Conservation (phyloP, 306 rosid species). For the Cucumis hystrix region DNA sequence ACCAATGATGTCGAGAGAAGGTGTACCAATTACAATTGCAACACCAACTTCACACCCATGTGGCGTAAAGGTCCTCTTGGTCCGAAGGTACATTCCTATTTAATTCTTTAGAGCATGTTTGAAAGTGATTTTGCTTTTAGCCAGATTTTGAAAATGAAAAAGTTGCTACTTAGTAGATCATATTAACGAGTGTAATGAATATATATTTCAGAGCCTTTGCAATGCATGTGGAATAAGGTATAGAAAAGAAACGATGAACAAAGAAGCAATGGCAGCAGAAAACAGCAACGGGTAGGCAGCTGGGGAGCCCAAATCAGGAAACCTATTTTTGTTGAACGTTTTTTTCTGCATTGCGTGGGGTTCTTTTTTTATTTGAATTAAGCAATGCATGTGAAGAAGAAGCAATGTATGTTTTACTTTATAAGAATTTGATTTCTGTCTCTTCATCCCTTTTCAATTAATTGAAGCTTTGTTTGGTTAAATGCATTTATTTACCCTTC, state of each 20-base stretch:
- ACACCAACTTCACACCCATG: neutral
- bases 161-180: too few relatives aligned
- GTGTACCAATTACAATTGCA: slow-evolving; percentile 3
- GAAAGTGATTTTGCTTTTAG: too few relatives aligned
- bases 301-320: neutral
- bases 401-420: neutral
- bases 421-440: neutral
- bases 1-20: neutral
- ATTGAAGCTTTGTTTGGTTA: neutral
- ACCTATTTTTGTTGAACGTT: neutral
- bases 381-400: neutral
- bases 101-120: too few relatives aligned
- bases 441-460: neutral
- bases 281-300: neutral
- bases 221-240: slow-evolving; percentile 1
- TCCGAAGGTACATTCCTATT: neutral
- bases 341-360: neutral
- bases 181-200: neutral
- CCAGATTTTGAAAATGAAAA: too few relatives aligned
- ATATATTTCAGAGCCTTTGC: neutral
- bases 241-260: neutral
- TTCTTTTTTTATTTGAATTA: neutral
- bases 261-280: neutral
- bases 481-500: neutral
- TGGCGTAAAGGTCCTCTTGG: slow-evolving; percentile 3